Conservation (phyloP, 2,329 filamentous ascomycete genomes). For the Fusarium neocosmosporiellum region DNA sequence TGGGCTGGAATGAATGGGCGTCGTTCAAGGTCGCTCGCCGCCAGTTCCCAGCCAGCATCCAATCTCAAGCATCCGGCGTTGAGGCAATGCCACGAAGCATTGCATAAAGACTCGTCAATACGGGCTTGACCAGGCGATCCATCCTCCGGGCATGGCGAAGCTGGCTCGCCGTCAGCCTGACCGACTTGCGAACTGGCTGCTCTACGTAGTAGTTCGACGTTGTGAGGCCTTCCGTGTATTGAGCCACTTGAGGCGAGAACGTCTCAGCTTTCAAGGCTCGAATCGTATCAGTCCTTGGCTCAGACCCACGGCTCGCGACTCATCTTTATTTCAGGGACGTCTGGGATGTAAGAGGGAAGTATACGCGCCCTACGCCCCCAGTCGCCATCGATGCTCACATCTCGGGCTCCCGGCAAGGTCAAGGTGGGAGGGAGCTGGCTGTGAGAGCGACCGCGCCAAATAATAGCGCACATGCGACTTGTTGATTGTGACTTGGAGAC, state of each 20-base stretch:
- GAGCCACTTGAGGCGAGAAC: conserved; percentile 25
- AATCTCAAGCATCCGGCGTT: conserved; percentile 3
- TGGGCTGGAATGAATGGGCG: conserved; percentile 21
- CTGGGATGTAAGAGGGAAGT: conserved; percentile 18
- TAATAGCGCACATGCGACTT: conserved; percentile 36
- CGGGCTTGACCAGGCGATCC: conserved; percentile 31
- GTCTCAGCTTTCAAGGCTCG: conserved; percentile 18
- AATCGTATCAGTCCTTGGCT: conserved; percentile 16
- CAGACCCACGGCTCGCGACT: conserved; percentile 9
- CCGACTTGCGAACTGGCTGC: conserved; percentile 14
- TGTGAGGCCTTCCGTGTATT: conserved; percentile 34
- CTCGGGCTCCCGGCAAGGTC: conserved; percentile 31
- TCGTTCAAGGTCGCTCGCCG: conserved; percentile 1
- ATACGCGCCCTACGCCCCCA: conserved; percentile 26
- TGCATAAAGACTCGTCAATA: conserved; percentile 43
- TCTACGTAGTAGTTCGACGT: background rate
- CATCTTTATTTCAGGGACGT: conserved; percentile 28
- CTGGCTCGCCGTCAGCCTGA: conserved; percentile 11
- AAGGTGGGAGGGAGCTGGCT: conserved; percentile 25
- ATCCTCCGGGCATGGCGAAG: conserved; percentile 18
- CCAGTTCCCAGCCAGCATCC: conserved; percentile 29
- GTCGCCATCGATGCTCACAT: conserved; percentile 16
- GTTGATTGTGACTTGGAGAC: conserved; percentile 15
- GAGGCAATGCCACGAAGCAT: conserved; percentile 45
- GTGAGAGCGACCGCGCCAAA: conserved; percentile 21